Conservation (phyloP, 1,139 yeast species). For the Blastobotrys apis region DNA sequence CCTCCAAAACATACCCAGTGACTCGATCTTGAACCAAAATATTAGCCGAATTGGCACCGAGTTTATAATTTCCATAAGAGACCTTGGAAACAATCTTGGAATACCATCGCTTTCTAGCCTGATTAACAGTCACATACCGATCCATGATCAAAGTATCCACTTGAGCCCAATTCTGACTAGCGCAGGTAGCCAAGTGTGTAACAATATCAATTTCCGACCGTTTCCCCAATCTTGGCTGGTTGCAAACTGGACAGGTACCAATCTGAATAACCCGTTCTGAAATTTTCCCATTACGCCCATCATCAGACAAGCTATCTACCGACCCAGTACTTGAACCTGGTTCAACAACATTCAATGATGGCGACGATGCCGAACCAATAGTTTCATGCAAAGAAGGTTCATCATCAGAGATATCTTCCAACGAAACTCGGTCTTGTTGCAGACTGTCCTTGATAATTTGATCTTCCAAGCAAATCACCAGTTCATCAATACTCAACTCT, state of each 20-base stretch:
- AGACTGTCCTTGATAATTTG: conserved; percentile 32
- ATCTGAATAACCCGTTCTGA: conserved; percentile 50
- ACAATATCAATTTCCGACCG: conserved; percentile 63
- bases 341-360: too few species aligned
- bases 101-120: conserved; percentile 88
- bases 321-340: not conserved
- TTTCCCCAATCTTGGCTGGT: conserved; percentile 53
- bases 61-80: conserved; percentile 79
- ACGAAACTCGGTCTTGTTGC: conserved; percentile 12
- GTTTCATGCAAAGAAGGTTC: not conserved
- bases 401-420: not conserved
- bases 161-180: conserved; percentile 70
- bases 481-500: conserved; percentile 51
- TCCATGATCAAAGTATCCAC: conserved; percentile 63
- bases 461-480: conserved; percentile 51
- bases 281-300: conserved; percentile 15
- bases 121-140: conserved; percentile 70
- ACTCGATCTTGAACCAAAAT: conserved; percentile 87
- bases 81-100: conserved; percentile 75
- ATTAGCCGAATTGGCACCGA: conserved; percentile 91
- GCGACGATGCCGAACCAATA: not conserved
- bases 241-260: conserved; percentile 75
- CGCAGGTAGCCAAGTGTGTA: conserved; percentile 84
- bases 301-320: conserved; percentile 2
- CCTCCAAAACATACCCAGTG: conserved; percentile 85